Conservation (phyloP, 2,329 filamentous ascomycete genomes). For the Lasiodiplodia citricola region DNA sequence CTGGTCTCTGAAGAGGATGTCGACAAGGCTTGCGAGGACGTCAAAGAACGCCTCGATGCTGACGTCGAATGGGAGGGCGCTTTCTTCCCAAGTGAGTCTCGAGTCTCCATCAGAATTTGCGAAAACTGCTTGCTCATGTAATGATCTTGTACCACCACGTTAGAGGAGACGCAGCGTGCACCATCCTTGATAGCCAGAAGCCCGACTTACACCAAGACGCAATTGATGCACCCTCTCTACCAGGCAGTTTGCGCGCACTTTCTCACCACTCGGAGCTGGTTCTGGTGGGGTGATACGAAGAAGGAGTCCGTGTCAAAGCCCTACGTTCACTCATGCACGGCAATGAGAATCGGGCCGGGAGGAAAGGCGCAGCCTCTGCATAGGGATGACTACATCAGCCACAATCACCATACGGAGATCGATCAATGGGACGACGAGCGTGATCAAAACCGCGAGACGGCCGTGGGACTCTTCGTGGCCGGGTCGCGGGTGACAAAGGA, state of each 20-base stretch:
- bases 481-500: constrained; percentile 7
- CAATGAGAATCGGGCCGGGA: constrained; percentile 27
- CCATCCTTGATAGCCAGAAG: constrained; percentile 28
- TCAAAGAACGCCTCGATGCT: constrained; percentile 26
- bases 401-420: constrained; percentile 4
- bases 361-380: constrained; percentile 18
- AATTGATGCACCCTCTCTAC: constrained; percentile 37
- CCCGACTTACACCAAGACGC: constrained; percentile 28
- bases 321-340: constrained; percentile 31
- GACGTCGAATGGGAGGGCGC: constrained; percentile 30
- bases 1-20: constrained; percentile 27
- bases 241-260: constrained; percentile 36
- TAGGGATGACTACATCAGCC: constrained; percentile 22
- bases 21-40: constrained; percentile 28
- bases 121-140: too few species aligned
- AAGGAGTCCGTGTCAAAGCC: constrained; percentile 36
- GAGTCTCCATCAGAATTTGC: neutral
- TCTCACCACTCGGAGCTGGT: constrained; percentile 35
- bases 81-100: constrained; percentile 30
- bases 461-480: constrained; percentile 18
- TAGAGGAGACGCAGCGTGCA: constrained; percentile 30
- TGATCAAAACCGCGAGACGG: constrained; percentile 3
- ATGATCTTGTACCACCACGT: too few species aligned
- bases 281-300: constrained; percentile 38
- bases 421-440: constrained; percentile 8